Evolutionary conservation across 2,329 filamentous ascomycete genomes (phyloP).

Genomic region (Drechslerella coelobrocha): DNA sequence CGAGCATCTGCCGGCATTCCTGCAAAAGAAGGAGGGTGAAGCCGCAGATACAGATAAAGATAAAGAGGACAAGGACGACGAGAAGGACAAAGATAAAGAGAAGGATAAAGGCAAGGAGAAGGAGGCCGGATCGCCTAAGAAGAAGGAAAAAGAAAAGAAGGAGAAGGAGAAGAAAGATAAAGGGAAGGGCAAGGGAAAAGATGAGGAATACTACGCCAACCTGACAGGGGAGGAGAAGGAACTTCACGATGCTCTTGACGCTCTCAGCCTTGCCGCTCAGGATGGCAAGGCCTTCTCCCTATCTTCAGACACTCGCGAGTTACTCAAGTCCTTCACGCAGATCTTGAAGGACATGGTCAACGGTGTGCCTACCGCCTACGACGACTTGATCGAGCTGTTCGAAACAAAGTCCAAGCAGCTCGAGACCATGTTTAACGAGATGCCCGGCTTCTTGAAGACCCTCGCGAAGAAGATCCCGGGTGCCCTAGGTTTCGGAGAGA

Average conservation of each 20-base stretch:
- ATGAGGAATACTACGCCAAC: slow-evolving; percentile 35
- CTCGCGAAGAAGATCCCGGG: slow-evolving; percentile 53
- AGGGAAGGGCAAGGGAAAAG: slow-evolving; percentile 43
- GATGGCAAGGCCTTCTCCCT: slow-evolving; percentile 84
- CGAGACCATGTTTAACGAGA: slow-evolving; percentile 52
- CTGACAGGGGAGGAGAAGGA: slow-evolving; percentile 68
- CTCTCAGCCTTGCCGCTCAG: slow-evolving; percentile 79
- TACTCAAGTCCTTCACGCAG: slow-evolving; percentile 82
- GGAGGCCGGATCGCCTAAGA: slow-evolving; percentile 56
- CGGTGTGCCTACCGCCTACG: slow-evolving; percentile 90
- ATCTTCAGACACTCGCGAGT: slow-evolving; percentile 80
- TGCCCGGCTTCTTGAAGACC: slow-evolving; percentile 53
- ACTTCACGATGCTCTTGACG: slow-evolving; percentile 78
- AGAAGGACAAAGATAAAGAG: slow-evolving; percentile 51
- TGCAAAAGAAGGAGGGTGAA: slow-evolving; percentile 53
- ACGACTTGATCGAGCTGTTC: slow-evolving; percentile 76
- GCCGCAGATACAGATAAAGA: slow-evolving; percentile 53
- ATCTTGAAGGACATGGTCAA: slow-evolving; percentile 91
- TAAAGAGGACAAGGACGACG: slow-evolving; percentile 55
- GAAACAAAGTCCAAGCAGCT: slow-evolving; percentile 67
- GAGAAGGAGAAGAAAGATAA: slow-evolving; percentile 55
- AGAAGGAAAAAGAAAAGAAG: slow-evolving; percentile 55
- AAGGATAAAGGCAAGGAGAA: slow-evolving; percentile 48
- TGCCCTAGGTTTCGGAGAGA: slow-evolving; percentile 49
- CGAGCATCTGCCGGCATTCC: slow-evolving; percentile 48